phyloP scores from a whole-genome alignment of 2,329 filamentous ascomycete genomes.

The Penicillium sp. region DNA sequence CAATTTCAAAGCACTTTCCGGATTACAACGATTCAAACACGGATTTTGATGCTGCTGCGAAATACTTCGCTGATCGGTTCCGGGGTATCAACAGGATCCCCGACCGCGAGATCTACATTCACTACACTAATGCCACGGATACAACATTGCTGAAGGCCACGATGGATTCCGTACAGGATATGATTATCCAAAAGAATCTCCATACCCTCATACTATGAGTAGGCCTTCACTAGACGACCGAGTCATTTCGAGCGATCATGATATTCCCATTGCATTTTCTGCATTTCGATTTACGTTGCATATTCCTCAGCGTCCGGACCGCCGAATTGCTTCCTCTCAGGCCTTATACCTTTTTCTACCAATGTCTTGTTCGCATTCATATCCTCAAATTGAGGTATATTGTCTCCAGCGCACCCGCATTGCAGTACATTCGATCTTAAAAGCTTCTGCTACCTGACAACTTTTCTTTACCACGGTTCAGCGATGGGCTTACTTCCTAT shows the following conservation, averaged over 20 bases:
- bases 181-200: conserved; percentile 83
- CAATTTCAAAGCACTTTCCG: conserved; percentile 76
- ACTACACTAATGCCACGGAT: conserved; percentile 65
- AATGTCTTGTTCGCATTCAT: conserved; percentile 13
- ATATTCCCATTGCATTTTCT: conserved; percentile 7
- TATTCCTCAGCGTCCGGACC: conserved; percentile 29
- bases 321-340: conserved; percentile 10
- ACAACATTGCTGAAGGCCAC: conserved; percentile 83
- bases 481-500: conserved; percentile 31
- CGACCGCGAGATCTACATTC: conserved; percentile 62
- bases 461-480: conserved; percentile 29
- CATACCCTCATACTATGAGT: conserved; percentile 74
- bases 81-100: conserved; percentile 71
- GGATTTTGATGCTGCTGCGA: conserved; percentile 75
- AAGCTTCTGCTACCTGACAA: conserved; percentile 24
- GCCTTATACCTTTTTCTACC: conserved; percentile 1
- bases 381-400: conserved; percentile 27
- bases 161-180: conserved; percentile 84
- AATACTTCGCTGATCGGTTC: conserved; percentile 84
- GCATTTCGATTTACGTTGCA: conserved; percentile 26
- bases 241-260: conserved; percentile 18
- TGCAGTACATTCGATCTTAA: conserved; percentile 16
- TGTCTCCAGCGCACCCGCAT: conserved; percentile 13
- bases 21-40: conserved; percentile 75
- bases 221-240: conserved; percentile 11